Conservation (phyloP, 2,329 filamentous ascomycete genomes). For the Celoporthe dispersa region DNA sequence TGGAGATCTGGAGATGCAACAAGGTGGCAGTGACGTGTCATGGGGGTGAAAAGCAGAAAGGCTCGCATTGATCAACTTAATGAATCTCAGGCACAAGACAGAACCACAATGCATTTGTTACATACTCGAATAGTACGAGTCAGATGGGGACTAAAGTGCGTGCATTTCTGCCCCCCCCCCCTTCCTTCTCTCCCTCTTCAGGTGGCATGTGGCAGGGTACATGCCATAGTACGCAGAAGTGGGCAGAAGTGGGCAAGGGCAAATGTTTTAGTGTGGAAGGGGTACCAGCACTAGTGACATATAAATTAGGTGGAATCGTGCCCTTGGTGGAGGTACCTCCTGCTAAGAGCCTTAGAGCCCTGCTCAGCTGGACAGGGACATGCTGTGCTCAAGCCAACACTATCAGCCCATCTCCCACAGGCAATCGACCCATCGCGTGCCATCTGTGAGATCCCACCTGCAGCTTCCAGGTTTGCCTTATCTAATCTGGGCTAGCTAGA, state of each 20-base stretch:
- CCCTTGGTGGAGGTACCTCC: not conserved
- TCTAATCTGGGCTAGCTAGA: slow-evolving; percentile 17
- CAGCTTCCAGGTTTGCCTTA: slow-evolving; percentile 1
- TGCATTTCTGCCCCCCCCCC: not conserved
- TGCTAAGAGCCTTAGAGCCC: not conserved
- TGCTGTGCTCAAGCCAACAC: not conserved
- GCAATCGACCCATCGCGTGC: slow-evolving; percentile 3
- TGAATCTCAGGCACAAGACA: not conserved
- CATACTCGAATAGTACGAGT: not conserved
- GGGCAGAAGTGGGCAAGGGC: not conserved
- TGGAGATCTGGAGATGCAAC: not conserved
- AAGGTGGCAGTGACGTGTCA: not conserved
- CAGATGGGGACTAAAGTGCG: not conserved
- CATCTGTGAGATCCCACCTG: not conserved
- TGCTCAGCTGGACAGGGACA: not conserved
- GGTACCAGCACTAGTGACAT: not conserved
- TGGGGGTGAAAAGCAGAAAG: not conserved
- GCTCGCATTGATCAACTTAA: not conserved
- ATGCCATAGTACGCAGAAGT: too few species aligned
- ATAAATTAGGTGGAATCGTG: not conserved
- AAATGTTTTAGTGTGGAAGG: not conserved
- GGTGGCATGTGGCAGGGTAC: not conserved
- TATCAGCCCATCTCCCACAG: slow-evolving; percentile 11
- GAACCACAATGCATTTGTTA: not conserved
- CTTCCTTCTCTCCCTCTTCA: not conserved